Evolutionary conservation across 768 basidiomycete genomes (phyloP).

Genomic region (Suillus sp.): DNA sequence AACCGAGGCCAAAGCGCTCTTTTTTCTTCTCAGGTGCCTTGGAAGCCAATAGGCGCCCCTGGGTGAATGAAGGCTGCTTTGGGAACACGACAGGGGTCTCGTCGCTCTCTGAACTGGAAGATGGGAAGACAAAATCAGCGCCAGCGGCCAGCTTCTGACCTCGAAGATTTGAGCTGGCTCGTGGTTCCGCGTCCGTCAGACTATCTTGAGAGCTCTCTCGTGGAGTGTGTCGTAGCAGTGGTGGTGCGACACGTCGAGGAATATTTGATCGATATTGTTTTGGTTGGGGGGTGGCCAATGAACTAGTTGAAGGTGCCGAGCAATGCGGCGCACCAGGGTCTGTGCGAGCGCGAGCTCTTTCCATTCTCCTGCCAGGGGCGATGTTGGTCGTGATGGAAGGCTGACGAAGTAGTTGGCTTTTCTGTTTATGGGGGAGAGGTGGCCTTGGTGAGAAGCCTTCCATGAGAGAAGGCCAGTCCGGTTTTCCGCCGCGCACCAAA

Average conservation of each 20-base stretch:
- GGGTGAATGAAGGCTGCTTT: constrained; percentile 20
- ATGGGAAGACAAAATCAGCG: constrained; percentile 45
- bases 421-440: constrained; percentile 2
- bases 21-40: constrained; percentile 24
- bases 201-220: constrained; percentile 1
- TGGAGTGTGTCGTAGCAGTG: constrained; percentile 19
- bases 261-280: constrained; percentile 22
- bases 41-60: constrained; percentile 28
- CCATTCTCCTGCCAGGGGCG: constrained; percentile 11
- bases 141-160: constrained; percentile 47
- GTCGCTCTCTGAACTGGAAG: constrained; percentile 46
- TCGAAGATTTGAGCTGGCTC: constrained; percentile 24
- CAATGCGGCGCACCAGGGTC: constrained; percentile 28
- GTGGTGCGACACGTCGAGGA: constrained; percentile 25
- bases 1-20: constrained; percentile 33
- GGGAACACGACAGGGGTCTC: constrained; percentile 15
- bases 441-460: background rate
- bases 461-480: background rate
- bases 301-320: constrained; percentile 12
- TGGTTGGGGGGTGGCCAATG: constrained; percentile 15
- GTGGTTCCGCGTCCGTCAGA: constrained; percentile 22
- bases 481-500: background rate
- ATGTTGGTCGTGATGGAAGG: constrained; percentile 6
- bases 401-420: constrained; percentile 7
- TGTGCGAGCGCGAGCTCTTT: constrained; percentile 33